phyloP scores from a whole-genome alignment of 2,329 filamentous ascomycete species.

The Didymella lethalis region DNA sequence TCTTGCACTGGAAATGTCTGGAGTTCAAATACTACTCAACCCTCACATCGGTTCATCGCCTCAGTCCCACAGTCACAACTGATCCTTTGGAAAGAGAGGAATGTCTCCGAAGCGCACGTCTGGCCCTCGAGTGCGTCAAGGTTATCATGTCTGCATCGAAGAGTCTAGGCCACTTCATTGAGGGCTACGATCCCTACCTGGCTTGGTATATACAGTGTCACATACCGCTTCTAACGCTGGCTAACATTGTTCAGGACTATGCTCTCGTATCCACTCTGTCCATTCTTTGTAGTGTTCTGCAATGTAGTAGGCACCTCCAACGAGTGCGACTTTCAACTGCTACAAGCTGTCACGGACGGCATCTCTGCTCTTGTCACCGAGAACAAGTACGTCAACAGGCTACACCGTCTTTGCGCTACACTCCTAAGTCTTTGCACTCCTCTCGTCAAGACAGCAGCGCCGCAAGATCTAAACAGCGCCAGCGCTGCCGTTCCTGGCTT shows the following conservation, averaged over 20 bases:
- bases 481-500: conserved; percentile 9
- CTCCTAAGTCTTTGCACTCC: conserved; percentile 43
- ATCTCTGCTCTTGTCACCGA: conserved; percentile 40
- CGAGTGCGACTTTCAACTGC: conserved; percentile 39
- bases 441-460: conserved; percentile 27
- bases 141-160: conserved; percentile 35
- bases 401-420: conserved; percentile 40
- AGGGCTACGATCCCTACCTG: conserved; percentile 43
- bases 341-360: conserved; percentile 40
- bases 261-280: conserved; percentile 45
- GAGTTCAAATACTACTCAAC: conserved; percentile 48
- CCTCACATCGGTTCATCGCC: conserved; percentile 42
- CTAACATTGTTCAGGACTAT: conserved; percentile 39
- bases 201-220: conserved; percentile 32
- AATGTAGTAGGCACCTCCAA: conserved; percentile 49
- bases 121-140: conserved; percentile 41
- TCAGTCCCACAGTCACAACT: conserved; percentile 42
- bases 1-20: conserved; percentile 44
- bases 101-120: conserved; percentile 43
- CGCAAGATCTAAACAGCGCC: conserved; percentile 1
- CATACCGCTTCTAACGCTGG: not conserved
- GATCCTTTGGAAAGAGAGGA: conserved; percentile 40
- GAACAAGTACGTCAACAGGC: conserved; percentile 41
- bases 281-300: conserved; percentile 49
- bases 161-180: conserved; percentile 38